phyloP scores from a whole-genome alignment of 2,329 filamentous ascomycete species.

The Phaeoacremonium minimum region DNA sequence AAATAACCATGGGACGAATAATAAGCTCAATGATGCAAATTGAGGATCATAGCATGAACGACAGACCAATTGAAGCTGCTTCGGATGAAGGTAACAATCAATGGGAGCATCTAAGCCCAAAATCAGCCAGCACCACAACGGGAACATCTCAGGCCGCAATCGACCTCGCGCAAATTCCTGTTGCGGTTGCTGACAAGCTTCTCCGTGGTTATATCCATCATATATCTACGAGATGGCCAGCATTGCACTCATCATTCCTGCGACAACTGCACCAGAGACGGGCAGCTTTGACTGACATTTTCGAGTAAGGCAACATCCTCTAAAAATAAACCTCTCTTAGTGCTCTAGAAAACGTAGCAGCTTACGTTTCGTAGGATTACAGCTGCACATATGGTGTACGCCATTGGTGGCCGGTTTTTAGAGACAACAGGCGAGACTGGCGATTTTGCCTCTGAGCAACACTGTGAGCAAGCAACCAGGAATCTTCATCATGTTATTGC shows the following conservation, averaged over 20 bases:
- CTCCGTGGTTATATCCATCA: conserved; percentile 17
- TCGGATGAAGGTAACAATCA: no score
- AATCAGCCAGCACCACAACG: conserved; percentile 5
- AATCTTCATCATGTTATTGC: conserved; percentile 14
- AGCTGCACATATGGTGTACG: conserved; percentile 22
- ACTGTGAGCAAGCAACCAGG: conserved; percentile 12
- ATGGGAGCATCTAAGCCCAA: conserved; percentile 9
- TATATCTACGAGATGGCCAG: conserved; percentile 18
- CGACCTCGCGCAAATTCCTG: conserved; percentile 12
- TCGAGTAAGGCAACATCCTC: no score
- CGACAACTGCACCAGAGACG: conserved; percentile 15
- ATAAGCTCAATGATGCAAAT: conserved; percentile 15
- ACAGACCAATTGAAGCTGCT: no score
- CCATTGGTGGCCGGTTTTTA: conserved; percentile 21
- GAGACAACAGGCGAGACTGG: conserved; percentile 21
- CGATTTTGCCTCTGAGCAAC: conserved; percentile 11
- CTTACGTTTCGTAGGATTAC: conserved; percentile 3
- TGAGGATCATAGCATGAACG: conserved; percentile 8
- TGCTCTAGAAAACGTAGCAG: no score
- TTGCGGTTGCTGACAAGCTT: conserved; percentile 16
- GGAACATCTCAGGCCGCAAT: conserved; percentile 1
- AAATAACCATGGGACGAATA: conserved; percentile 16
- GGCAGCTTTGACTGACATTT: conserved; percentile 10
- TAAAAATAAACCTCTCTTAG: no score
- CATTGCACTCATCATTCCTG: conserved; percentile 16